Conservation (phyloP, 306 rosid genomes). For the Lablab purpureus region DNA sequence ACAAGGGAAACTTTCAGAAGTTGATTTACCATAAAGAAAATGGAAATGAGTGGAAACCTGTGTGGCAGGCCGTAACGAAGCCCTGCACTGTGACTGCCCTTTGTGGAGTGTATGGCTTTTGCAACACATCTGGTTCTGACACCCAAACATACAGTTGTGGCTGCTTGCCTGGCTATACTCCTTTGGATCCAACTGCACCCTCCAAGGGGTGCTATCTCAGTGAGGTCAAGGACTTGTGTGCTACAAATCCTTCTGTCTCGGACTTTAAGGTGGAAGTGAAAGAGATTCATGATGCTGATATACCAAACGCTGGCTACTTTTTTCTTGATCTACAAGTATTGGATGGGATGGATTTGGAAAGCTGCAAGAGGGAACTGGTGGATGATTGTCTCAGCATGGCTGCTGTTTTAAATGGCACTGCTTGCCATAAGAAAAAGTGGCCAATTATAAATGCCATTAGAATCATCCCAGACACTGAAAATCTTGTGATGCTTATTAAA, state of each 20-base stretch:
- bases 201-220: slow-evolving; percentile 56
- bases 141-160: slow-evolving; percentile 17
- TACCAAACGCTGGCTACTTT: not conserved
- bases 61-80: slow-evolving; percentile 40
- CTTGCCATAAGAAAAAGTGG: slow-evolving; percentile 48
- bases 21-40: slow-evolving; percentile 16
- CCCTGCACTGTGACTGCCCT: slow-evolving; percentile 53
- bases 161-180: slow-evolving; percentile 53
- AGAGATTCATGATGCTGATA: slow-evolving; percentile 30
- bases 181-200: slow-evolving; percentile 45
- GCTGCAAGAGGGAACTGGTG: slow-evolving; percentile 47
- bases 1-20: slow-evolving; percentile 50
- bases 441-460: slow-evolving; percentile 43
- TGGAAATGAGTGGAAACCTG: slow-evolving; percentile 26
- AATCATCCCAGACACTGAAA: slow-evolving; percentile 25
- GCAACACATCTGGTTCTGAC: slow-evolving; percentile 47
- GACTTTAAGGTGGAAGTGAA: slow-evolving; percentile 9
- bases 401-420: not conserved
- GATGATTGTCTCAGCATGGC: slow-evolving; percentile 52
- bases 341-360: not conserved
- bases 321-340: slow-evolving; percentile 31
- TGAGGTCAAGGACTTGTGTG: slow-evolving; percentile 47
- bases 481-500: slow-evolving; percentile 31
- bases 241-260: slow-evolving; percentile 30
- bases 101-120: slow-evolving; percentile 58